These are phyloP conservation scores for Kitagawia praeruptora DNA, from an alignment of 129 eudicot genomes.

Conservation along the genomic window DNA sequence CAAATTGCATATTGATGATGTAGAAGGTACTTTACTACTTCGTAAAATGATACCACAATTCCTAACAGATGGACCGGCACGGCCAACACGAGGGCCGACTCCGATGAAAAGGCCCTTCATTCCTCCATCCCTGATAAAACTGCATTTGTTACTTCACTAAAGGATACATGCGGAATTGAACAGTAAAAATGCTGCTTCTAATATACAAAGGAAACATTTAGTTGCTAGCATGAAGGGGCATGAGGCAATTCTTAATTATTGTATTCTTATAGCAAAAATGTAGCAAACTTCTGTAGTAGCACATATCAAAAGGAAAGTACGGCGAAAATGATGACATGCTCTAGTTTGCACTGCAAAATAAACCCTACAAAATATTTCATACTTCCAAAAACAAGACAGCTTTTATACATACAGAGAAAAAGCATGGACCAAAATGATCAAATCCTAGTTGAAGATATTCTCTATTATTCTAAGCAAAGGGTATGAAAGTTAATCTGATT, in stretches of 20 bases:
- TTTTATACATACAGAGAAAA: background rate
- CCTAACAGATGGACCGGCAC: slow-evolving; percentile 98
- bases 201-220: background rate
- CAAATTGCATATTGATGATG: slow-evolving; percentile 39
- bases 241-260: background rate
- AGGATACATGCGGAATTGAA: background rate
- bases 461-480: background rate
- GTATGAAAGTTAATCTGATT: background rate
- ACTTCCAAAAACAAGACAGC: background rate
- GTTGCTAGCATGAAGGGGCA: background rate
- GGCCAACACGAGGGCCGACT: slow-evolving; percentile 85
- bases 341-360: background rate
- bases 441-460: background rate
- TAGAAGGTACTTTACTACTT: slow-evolving; percentile 66
- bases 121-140: slow-evolving; percentile 64
- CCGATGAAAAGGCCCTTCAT: slow-evolving; percentile 82
- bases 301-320: background rate
- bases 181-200: background rate
- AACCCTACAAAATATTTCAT: background rate
- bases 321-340: background rate
- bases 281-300: background rate
- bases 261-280: background rate
- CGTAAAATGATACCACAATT: slow-evolving; percentile 83
- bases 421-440: background rate
- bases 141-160: background rate